A percentile compares a stretch with the other conserved stretches of the same genome.
Conservation (phyloP, 768 basidiomycete genomes). For the Stropharia rugosoannulata region DNA sequence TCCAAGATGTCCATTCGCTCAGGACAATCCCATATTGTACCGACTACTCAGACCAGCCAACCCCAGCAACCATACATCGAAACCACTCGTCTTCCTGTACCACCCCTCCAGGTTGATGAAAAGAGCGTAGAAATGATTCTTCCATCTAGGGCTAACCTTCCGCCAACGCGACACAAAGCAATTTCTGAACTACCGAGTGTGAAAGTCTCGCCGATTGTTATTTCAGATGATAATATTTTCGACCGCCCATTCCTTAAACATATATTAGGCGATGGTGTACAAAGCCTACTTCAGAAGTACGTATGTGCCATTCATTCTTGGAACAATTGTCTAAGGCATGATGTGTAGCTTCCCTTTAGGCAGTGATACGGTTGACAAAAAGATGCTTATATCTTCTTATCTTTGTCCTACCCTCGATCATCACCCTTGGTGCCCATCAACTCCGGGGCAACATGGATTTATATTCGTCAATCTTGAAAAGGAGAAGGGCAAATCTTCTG, state of each 20-base stretch:
- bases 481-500: slow-evolving; percentile 39
- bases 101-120: background rate
- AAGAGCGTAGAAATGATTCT: slow-evolving; percentile 6
- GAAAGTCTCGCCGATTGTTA: slow-evolving; percentile 7
- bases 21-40: slow-evolving; percentile 3
- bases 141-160: slow-evolving; percentile 5
- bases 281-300: slow-evolving; percentile 38
- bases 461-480: slow-evolving; percentile 54
- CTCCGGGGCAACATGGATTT: slow-evolving; percentile 50
- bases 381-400: slow-evolving; percentile 36
- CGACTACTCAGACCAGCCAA: background rate
- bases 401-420: slow-evolving; percentile 50
- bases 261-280: slow-evolving; percentile 37
- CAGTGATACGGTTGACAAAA: slow-evolving; percentile 17
- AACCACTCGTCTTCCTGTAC: background rate
- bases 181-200: background rate
- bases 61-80: background rate
- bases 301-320: background rate
- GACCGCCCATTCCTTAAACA: slow-evolving; percentile 35
- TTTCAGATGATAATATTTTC: slow-evolving; percentile 28
- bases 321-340: background rate
- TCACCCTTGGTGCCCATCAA: slow-evolving; percentile 53
- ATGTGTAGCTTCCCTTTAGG: slow-evolving; percentile 16
- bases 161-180: slow-evolving; percentile 11
- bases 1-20: slow-evolving; percentile 15